Conservation (phyloP, 495 filamentous ascomycete species). For the Podospora comata region DNA sequence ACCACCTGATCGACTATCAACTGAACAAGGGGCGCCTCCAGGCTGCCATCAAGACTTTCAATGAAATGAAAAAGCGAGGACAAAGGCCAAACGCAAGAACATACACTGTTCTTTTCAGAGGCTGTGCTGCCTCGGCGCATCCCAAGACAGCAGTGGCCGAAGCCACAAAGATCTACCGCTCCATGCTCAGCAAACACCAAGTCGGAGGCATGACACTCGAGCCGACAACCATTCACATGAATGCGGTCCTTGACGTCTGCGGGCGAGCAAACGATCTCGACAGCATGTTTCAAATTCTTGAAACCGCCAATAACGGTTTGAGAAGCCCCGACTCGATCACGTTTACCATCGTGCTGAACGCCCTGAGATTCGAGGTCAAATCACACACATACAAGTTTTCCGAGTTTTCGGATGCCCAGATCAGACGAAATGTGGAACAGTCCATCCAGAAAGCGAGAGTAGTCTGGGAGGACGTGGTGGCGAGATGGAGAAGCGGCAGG, state of each 20-base stretch:
- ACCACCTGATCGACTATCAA: slow-evolving; percentile 72
- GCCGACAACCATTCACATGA: slow-evolving; percentile 74
- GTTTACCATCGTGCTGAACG: slow-evolving; percentile 77
- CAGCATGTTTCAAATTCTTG: slow-evolving; percentile 66
- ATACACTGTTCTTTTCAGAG: slow-evolving; percentile 78
- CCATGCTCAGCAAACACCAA: slow-evolving; percentile 54
- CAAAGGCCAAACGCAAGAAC: slow-evolving; percentile 71
- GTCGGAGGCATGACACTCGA: slow-evolving; percentile 42
- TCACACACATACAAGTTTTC: slow-evolving; percentile 9
- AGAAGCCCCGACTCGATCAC: slow-evolving; percentile 65
- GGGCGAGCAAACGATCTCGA: slow-evolving; percentile 67
- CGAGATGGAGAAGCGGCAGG: slow-evolving; percentile 65
- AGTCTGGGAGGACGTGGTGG: slow-evolving; percentile 77
- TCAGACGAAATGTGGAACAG: slow-evolving; percentile 34
- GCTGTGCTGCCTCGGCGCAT: slow-evolving; percentile 57
- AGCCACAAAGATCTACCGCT: slow-evolving; percentile 68
- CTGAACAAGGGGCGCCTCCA: slow-evolving; percentile 57
- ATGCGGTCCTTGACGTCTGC: slow-evolving; percentile 81
- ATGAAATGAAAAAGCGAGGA: slow-evolving; percentile 96
- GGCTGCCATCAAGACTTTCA: slow-evolving; percentile 71
- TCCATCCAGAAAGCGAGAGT: slow-evolving; percentile 55
- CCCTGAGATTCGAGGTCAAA: slow-evolving; percentile 48
- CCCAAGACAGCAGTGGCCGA: slow-evolving; percentile 53
- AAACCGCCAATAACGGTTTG: slow-evolving; percentile 59
- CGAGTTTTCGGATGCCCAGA: slow-evolving; percentile 20